Evolutionary conservation across 2,329 filamentous ascomycete genomes (phyloP).

Genomic region (Hypocrella siamensis): DNA sequence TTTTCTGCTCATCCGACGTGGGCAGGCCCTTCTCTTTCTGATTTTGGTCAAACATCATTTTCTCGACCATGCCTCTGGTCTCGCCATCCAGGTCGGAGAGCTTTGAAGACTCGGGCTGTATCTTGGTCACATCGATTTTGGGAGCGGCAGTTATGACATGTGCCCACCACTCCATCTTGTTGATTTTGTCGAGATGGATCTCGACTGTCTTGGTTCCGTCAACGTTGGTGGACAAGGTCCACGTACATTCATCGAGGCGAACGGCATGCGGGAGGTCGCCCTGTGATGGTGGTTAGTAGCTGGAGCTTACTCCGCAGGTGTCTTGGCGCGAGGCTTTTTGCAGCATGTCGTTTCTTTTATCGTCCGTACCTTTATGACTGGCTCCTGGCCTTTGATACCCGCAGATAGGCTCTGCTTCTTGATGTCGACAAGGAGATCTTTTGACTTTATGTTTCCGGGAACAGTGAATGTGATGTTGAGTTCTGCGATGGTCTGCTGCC

Average conservation of each 20-base stretch:
- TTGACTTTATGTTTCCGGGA: slow-evolving; percentile 68
- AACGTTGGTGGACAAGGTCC: slow-evolving; percentile 65
- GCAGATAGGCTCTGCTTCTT: slow-evolving; percentile 65
- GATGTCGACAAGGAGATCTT: slow-evolving; percentile 70
- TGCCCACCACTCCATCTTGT: slow-evolving; percentile 98
- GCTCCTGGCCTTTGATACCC: slow-evolving; percentile 74
- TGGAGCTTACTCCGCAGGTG: neutral
- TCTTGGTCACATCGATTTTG: slow-evolving; percentile 89
- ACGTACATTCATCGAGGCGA: slow-evolving; percentile 75
- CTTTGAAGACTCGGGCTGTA: slow-evolving; percentile 83
- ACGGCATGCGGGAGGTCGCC: slow-evolving; percentile 74
- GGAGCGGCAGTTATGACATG: slow-evolving; percentile 79
- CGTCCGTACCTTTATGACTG: slow-evolving; percentile 56
- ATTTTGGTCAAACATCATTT: slow-evolving; percentile 99
- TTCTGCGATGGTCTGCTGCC: slow-evolving; percentile 85
- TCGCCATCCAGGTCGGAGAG: slow-evolving; percentile 86
- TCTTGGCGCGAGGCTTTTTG: neutral
- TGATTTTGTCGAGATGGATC: slow-evolving; percentile 85
- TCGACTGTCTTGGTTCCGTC: slow-evolving; percentile 55
- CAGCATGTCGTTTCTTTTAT: neutral
- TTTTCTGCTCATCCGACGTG: slow-evolving; percentile 89
- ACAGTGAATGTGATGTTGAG: slow-evolving; percentile 67
- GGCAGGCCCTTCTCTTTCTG: slow-evolving; percentile 89
- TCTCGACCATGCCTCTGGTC: slow-evolving; percentile 95
- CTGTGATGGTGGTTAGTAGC: slow-evolving; percentile 25